These are phyloP conservation scores for Raffaelea arxii DNA, from an alignment of 2,329 filamentous ascomycete genomes.

Conservation along the genomic window DNA sequence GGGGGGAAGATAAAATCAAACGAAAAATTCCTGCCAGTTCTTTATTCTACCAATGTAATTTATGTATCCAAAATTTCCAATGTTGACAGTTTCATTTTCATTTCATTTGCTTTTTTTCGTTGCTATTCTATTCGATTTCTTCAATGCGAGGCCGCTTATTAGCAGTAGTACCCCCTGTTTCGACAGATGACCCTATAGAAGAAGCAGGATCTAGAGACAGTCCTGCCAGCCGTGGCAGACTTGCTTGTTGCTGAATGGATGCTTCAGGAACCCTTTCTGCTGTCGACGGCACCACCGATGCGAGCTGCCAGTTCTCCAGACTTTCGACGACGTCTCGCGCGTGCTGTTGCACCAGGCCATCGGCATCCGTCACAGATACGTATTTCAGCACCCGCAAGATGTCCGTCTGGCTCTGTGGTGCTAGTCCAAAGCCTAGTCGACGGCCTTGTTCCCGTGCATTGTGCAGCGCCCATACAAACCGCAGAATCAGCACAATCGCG, in stretches of 20 bases:
- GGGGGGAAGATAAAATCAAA: neutral
- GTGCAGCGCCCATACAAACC: slow-evolving; percentile 51
- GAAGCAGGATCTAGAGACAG: slow-evolving; percentile 18
- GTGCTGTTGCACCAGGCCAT: slow-evolving; percentile 59
- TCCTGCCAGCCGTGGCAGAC: slow-evolving; percentile 28
- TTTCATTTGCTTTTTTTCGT: neutral
- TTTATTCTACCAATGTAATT: neutral
- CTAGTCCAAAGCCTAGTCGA: slow-evolving; percentile 43
- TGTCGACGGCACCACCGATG: slow-evolving; percentile 13
- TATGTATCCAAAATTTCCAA: too few species aligned
- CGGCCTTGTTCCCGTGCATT: slow-evolving; percentile 35
- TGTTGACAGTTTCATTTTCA: neutral
- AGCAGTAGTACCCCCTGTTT: neutral
- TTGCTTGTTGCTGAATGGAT: neutral
- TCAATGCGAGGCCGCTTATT: slow-evolving; percentile 11
- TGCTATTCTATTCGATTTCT: slow-evolving; percentile 11
- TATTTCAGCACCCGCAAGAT: slow-evolving; percentile 54
- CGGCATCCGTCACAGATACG: slow-evolving; percentile 54
- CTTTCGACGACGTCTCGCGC: slow-evolving; percentile 58
- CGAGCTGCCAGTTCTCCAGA: slow-evolving; percentile 50
- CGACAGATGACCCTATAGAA: neutral
- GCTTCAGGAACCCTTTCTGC: too few species aligned
- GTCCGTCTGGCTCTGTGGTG: slow-evolving; percentile 46
- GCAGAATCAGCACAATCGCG: slow-evolving; percentile 53
- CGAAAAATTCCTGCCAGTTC: too few species aligned